These are phyloP conservation scores for Suillus cothurnatus DNA, from an alignment of 768 basidiomycete species.

Conservation along the genomic window DNA sequence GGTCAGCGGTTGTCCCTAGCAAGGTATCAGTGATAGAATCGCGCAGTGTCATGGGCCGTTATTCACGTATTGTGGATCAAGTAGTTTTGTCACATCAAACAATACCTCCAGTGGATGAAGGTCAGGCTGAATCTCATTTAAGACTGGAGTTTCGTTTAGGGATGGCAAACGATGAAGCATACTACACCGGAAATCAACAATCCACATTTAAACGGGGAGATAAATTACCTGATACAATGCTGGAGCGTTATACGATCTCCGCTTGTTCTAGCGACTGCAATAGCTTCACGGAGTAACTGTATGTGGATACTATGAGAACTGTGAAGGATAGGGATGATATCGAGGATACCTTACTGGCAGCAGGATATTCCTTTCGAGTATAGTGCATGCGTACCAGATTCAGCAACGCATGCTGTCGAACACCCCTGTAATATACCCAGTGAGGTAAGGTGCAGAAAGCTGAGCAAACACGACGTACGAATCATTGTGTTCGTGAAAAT, in stretches of 20 bases:
- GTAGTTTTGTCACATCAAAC: slow-evolving; percentile 75
- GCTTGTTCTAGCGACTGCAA: slow-evolving; percentile 71
- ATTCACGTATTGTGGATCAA: slow-evolving; percentile 61
- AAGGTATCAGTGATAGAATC: slow-evolving; percentile 5
- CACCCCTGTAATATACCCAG: slow-evolving; percentile 47
- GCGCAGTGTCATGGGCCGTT: slow-evolving; percentile 14
- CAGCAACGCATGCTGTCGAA: slow-evolving; percentile 79
- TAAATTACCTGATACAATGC: slow-evolving; percentile 67
- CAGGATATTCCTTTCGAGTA: slow-evolving; percentile 63
- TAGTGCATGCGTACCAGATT: slow-evolving; percentile 82
- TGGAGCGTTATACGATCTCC: slow-evolving; percentile 75
- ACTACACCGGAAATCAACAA: slow-evolving; percentile 38
- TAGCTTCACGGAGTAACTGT: slow-evolving; percentile 76
- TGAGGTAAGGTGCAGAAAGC: neutral
- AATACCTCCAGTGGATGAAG: slow-evolving; percentile 77
- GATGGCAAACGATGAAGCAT: slow-evolving; percentile 73
- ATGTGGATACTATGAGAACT: slow-evolving; percentile 11
- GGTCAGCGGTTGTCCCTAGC: slow-evolving; percentile 69
- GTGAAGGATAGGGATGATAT: neutral
- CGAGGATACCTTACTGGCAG: slow-evolving; percentile 61
- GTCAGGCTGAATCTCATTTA: slow-evolving; percentile 78
- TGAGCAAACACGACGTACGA: slow-evolving; percentile 55
- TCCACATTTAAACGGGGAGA: neutral
- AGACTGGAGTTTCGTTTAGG: slow-evolving; percentile 45
- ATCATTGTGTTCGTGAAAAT: slow-evolving; percentile 77